phyloP scores from a whole-genome alignment of 805 yeast species.

The Saturnispora besseyi region DNA sequence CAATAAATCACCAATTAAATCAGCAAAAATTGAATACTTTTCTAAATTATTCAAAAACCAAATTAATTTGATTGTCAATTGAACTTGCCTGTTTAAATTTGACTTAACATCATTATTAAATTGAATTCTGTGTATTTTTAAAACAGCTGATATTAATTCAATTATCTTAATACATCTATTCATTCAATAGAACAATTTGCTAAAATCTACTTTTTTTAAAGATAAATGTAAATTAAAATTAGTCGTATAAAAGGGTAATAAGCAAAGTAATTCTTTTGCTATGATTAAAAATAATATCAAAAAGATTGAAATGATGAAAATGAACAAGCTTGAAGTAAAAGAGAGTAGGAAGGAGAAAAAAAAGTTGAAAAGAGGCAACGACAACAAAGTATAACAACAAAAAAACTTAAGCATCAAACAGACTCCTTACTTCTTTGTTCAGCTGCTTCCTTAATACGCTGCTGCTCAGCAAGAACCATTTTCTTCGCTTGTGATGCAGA shows the following conservation, averaged over 20 bases:
- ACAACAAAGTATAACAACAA: neutral
- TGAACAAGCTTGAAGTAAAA: no score
- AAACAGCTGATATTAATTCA: neutral
- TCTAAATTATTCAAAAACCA: neutral
- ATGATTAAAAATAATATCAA: no score
- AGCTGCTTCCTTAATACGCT: neutral
- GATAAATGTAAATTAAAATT: no score
- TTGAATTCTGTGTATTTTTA: neutral
- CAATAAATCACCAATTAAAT: neutral
- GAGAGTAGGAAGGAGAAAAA: neutral
- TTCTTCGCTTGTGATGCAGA: constrained; percentile 12
- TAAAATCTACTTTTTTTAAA: no score
- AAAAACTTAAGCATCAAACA: neutral
- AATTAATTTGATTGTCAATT: neutral
- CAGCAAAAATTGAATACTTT: neutral
- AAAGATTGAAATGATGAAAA: no score
- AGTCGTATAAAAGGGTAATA: no score
- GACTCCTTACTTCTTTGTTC: neutral
- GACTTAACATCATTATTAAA: neutral
- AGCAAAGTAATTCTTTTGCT: no score
- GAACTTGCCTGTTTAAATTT: neutral
- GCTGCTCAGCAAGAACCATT: constrained; percentile 9
- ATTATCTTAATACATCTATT: neutral
- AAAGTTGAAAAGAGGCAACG: neutral
- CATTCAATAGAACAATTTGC: neutral